Conservation (phyloP, 164 flowering plant genomes). For the Tetracentron sinense region DNA sequence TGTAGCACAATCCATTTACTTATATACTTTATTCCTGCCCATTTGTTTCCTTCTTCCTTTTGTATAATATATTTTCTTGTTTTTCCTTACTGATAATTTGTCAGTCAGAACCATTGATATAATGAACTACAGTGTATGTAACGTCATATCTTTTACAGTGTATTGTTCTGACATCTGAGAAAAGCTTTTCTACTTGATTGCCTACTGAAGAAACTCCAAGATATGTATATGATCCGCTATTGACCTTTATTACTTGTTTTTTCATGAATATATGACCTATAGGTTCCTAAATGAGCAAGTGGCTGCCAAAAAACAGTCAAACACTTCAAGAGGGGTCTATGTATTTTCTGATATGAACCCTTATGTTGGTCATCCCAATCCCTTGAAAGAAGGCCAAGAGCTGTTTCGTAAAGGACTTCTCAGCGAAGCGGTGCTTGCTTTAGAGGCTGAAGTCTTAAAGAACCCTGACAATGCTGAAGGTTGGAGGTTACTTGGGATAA, state of each 20-base stretch:
- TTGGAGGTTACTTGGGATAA: conserved; percentile 96
- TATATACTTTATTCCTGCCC: neutral
- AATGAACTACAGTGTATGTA: neutral
- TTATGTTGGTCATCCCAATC: conserved; percentile 94
- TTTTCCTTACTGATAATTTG: neutral
- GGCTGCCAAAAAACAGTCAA: conserved; percentile 50
- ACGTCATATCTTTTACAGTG: neutral
- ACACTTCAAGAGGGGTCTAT: conserved; percentile 64
- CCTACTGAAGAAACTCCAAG: neutral
- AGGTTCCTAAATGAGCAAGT: conserved; percentile 77
- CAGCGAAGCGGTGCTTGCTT: conserved; percentile 98
- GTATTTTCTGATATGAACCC: conserved; percentile 93
- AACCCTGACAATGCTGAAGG: conserved; percentile 97
- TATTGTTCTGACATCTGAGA: neutral
- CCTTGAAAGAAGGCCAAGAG: conserved; percentile 94
- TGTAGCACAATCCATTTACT: neutral
- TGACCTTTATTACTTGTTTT: neutral
- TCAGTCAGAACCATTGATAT: neutral
- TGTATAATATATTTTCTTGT: neutral
- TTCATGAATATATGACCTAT: neutral
- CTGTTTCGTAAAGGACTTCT: conserved; percentile 91
- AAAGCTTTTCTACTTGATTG: neutral
- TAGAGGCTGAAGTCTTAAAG: conserved; percentile 93
- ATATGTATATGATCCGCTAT: neutral
- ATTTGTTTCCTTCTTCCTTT: neutral